Evolutionary conservation across 2,329 filamentous ascomycete species (phyloP).

Genomic region (Trichoderma aggressivum): DNA sequence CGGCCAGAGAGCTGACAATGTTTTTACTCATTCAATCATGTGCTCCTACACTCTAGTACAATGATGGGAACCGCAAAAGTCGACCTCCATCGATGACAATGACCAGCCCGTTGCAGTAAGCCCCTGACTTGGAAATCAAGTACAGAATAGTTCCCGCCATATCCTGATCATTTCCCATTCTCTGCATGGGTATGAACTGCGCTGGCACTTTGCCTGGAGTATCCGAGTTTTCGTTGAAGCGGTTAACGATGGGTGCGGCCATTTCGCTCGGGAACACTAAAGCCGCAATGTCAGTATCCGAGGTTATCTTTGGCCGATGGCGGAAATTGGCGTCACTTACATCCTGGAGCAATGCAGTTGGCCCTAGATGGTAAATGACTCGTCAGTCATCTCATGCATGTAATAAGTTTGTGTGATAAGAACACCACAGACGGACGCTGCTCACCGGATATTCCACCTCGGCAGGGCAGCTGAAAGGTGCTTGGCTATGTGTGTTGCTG

Average conservation of each 20-base stretch:
- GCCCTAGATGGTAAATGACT: constrained; percentile 30
- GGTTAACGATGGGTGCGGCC: constrained; percentile 47
- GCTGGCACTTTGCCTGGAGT: constrained; percentile 35
- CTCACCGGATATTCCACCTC: constrained; percentile 56
- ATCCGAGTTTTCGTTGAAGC: constrained; percentile 35
- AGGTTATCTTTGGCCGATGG: constrained; percentile 15
- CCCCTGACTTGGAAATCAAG: constrained; percentile 61
- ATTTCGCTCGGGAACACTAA: constrained; percentile 61
- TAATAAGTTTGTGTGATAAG: neutral
- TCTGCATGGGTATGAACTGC: constrained; percentile 52
- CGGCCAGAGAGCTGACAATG: neutral
- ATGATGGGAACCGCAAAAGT: constrained; percentile 52
- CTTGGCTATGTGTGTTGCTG: constrained; percentile 68
- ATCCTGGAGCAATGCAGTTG: constrained; percentile 48
- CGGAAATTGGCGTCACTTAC: constrained; percentile 35
- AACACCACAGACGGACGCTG: constrained; percentile 8
- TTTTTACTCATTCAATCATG: neutral
- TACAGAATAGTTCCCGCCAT: constrained; percentile 64
- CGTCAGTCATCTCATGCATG: neutral
- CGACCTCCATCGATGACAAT: constrained; percentile 62
- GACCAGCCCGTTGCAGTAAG: constrained; percentile 62
- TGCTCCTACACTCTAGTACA: constrained; percentile 39
- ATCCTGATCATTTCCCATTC: constrained; percentile 57
- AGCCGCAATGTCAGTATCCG: neutral
- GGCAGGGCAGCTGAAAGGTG: constrained; percentile 65